A percentile compares a stretch with the other conserved stretches of the same genome.
phyloP scores from a whole-genome alignment of 768 basidiomycete genomes.

The Chalciporus sphaerocephalus region DNA sequence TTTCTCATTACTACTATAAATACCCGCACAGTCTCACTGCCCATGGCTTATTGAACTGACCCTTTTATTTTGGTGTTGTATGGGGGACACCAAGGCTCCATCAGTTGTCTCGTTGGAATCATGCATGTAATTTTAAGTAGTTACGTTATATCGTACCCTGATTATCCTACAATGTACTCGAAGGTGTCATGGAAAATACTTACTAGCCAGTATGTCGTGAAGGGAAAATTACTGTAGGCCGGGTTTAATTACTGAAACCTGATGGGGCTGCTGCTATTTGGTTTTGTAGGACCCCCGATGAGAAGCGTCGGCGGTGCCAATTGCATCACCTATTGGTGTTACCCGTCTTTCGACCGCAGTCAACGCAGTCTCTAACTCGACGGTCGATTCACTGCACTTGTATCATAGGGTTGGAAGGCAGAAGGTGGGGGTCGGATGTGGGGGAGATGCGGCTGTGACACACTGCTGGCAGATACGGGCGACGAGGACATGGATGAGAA shows the following conservation, averaged over 20 bases:
- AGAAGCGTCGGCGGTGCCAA: no score
- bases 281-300: no score
- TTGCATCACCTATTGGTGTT: no score
- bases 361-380: no score
- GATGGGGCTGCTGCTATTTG: no score
- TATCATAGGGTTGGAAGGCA: no score
- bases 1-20: constrained; percentile 24
- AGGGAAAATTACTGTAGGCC: no score
- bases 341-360: no score
- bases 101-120: constrained; percentile 5
- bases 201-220: background rate
- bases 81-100: constrained; percentile 7
- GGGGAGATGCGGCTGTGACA: no score
- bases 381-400: no score
- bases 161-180: constrained; percentile 5
- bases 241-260: background rate
- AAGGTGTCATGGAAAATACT: background rate
- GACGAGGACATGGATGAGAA: constrained; percentile 20
- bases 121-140: constrained; percentile 12
- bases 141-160: constrained; percentile 19
- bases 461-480: background rate
- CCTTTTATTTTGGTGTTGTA: constrained; percentile 9
- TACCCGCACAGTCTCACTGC: constrained; percentile 24
- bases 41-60: constrained; percentile 9
- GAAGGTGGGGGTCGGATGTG: no score